These are phyloP conservation scores for Sicyos baderoa DNA, from an alignment of 306 rosid genomes.

Conservation along the genomic window DNA sequence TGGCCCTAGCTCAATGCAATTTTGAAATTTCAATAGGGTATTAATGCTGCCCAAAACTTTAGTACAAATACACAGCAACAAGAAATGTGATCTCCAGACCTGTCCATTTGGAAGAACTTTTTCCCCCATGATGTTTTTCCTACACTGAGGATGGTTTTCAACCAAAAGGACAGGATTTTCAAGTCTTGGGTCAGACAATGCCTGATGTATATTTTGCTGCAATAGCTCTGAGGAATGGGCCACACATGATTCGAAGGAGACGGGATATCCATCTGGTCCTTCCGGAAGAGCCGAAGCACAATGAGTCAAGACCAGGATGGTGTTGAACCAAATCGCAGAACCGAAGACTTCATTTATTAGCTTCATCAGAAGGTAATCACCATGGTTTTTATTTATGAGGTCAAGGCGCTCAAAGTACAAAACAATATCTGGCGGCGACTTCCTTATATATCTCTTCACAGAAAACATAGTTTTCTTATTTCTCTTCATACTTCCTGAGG, in stretches of 20 bases:
- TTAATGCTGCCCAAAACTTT: conserved; percentile 80
- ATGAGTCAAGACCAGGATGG: conserved; percentile 86
- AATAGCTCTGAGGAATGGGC: conserved; percentile 48
- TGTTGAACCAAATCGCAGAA: conserved; percentile 80
- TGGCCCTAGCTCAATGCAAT: conserved; percentile 72
- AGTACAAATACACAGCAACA: conserved; percentile 69
- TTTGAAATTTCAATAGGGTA: conserved; percentile 60
- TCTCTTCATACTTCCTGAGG: conserved; percentile 48
- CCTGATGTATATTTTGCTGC: conserved; percentile 76
- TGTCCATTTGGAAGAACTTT: conserved; percentile 89
- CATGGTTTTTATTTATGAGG: conserved; percentile 36
- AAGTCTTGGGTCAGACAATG: conserved; percentile 67
- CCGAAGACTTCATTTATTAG: conserved; percentile 82
- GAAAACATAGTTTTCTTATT: conserved; percentile 76
- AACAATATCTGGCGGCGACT: conserved; percentile 83
- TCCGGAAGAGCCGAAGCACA: conserved; percentile 71
- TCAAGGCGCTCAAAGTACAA: conserved; percentile 88
- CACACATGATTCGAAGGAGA: conserved; percentile 57
- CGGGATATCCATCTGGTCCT: conserved; percentile 59
- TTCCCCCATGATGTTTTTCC: conserved; percentile 59
- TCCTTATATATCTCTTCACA: conserved; percentile 66
- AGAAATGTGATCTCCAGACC: conserved; percentile 83
- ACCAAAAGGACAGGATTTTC: conserved; percentile 83
- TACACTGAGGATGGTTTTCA: conserved; percentile 87
- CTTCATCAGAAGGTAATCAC: conserved; percentile 53